Evolutionary conservation across 2,329 filamentous ascomycete genomes (phyloP), one percentile per base, ranked within the genome.

Genomic region (Calonectria pauciramosa): DNA sequence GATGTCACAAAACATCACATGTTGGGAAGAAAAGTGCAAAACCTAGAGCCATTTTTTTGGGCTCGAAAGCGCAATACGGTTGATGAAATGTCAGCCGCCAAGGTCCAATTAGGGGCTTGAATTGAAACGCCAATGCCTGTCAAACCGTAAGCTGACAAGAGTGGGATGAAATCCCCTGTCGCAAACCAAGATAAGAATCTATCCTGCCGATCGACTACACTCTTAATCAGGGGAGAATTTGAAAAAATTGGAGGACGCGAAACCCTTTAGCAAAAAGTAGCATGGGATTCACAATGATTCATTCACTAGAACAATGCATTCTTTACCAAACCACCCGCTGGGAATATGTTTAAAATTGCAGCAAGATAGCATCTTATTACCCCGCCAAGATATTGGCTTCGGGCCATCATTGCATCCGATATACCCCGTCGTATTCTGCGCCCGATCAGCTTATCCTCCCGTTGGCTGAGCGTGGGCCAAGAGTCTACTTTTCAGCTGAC

Each of bases 31-130:
- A 36, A 52, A 36, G 32, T 26, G 23, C 26, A 64, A 36, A 52
- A 9, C 16, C 9, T 18, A 36, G 44, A 44, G 30, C 32, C 26
- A 32, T 18, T 18, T 28, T 14, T n/a, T 54, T 44, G 47, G 47
- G 8, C 36, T 26, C 5, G 18, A 54, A 59, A 54, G 34, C 60
- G 26, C 28, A 63, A 63, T 23, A 28, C 26, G 26, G 36, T 36
- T 68, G 49, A 59, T 44, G 26, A 11, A 54, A 44, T 59, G 26
- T 47, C 49, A 68, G 66, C 51, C 28, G 66, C 51, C 66, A 68
- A 52, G 51, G 30, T 56, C 38, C 38, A 28, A 18, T 54, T 34
- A 41, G 36, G 47, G 26, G 26, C 36, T 9, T 11, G 36, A 47
- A 49, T n/a, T 20, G 32, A 47, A 59, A 49, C 23, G 20, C 34